Conservation (phyloP, 1,284 basidiomycete species). For the Cutaneotrichosporon arboriforme region DNA sequence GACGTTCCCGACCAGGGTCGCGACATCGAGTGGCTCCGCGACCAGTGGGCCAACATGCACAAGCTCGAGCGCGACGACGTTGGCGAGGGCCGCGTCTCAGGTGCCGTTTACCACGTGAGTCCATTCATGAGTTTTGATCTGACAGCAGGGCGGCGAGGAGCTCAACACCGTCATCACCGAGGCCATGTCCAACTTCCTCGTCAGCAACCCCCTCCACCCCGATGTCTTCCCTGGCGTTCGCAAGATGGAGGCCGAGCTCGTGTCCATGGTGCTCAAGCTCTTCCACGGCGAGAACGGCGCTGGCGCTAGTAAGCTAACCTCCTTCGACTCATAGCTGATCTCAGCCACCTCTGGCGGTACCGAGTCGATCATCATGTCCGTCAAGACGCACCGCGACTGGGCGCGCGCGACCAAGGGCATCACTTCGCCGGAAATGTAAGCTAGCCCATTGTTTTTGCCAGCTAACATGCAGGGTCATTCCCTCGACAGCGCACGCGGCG, state of each 20-base stretch:
- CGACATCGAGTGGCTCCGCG: constrained; percentile 67
- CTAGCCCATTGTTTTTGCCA: constrained; percentile 7
- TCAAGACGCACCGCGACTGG: constrained; percentile 94
- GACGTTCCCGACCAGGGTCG: constrained; percentile 64
- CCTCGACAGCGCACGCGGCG: constrained; percentile 83
- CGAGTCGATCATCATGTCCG: constrained; percentile 78
- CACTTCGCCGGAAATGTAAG: constrained; percentile 85
- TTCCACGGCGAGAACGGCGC: constrained; percentile 80
- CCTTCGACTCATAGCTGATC: not conserved
- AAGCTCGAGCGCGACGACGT: constrained; percentile 56
- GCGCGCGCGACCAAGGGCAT: constrained; percentile 78
- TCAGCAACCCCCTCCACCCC: constrained; percentile 84
- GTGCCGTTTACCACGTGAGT: constrained; percentile 73
- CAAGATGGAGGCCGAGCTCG: constrained; percentile 97
- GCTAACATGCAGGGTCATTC: constrained; percentile 58
- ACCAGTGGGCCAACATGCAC: constrained; percentile 75
- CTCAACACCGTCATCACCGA: constrained; percentile 54
- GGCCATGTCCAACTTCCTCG: constrained; percentile 47
- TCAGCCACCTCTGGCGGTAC: constrained; percentile 85
- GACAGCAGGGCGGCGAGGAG: constrained; percentile 69
- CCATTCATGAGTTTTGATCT: constrained; percentile 30
- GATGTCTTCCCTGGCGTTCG: constrained; percentile 87
- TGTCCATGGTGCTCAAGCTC: constrained; percentile 84
- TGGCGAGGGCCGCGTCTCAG: constrained; percentile 68
- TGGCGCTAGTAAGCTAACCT: constrained; percentile 58